Evolutionary conservation across 306 rosid genomes (phyloP).

Genomic region (Cucurbita maxima): DNA sequence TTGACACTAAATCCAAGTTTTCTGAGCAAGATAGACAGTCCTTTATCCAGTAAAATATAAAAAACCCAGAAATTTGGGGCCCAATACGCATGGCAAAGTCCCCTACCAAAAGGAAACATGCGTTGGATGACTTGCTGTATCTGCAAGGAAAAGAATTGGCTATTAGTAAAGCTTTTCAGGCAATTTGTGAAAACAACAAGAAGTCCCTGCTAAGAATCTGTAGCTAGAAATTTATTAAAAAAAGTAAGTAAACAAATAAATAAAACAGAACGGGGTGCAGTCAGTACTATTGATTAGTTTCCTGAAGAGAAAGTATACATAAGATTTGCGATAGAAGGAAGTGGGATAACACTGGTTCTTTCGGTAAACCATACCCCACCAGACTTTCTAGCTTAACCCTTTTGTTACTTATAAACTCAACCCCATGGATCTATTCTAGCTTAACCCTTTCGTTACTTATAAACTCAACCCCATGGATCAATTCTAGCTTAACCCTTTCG

Average conservation of each 20-base stretch:
- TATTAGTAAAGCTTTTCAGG: background rate
- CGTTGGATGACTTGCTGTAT: slow-evolving; percentile 50
- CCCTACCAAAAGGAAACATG: slow-evolving; percentile 95
- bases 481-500: no score
- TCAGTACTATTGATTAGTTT: background rate
- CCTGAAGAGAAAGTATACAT: background rate
- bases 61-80: slow-evolving; percentile 95
- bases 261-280: background rate
- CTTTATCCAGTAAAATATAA: slow-evolving; percentile 78
- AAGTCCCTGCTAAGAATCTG: background rate
- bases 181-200: background rate
- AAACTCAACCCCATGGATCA: no score
- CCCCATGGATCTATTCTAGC: no score
- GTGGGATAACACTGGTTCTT: no score
- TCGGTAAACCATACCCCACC: no score
- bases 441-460: no score
- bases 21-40: slow-evolving; percentile 48
- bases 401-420: no score
- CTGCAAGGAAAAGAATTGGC: slow-evolving; percentile 31
- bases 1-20: slow-evolving; percentile 45
- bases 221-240: background rate
- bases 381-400: no score
- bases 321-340: background rate
- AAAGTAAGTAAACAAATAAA: background rate
- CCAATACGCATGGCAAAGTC: slow-evolving; percentile 96